Percentiles rank a stretch among this genome's conserved stretches.
Conservation (phyloP, 768 basidiomycete species). For the Macrolepiota fuliginosa region DNA sequence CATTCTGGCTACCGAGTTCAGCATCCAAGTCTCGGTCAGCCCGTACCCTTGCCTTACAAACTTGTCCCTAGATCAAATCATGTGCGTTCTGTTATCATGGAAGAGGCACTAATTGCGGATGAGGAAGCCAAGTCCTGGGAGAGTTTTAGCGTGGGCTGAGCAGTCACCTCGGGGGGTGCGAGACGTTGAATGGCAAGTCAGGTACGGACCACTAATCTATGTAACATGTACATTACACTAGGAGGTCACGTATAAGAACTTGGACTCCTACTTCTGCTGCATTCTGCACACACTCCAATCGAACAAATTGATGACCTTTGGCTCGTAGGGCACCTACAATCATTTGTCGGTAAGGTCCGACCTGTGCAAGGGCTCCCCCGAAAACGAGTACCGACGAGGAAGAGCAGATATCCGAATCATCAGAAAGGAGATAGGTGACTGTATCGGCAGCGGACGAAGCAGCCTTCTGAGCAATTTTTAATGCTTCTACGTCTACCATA, state of each 20-base stretch:
- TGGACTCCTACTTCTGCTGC: conserved; percentile 14
- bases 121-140: conserved; percentile 6
- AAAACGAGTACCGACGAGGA: conserved; percentile 19
- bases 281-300: conserved; percentile 19
- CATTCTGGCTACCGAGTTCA: not conserved
- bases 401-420: conserved; percentile 3
- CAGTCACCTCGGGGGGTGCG: not conserved
- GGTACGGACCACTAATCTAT: not conserved
- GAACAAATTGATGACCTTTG: conserved; percentile 16
- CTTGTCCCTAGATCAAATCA: conserved; percentile 4
- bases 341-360: conserved; percentile 16
- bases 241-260: conserved; percentile 3
- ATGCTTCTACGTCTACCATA: conserved; percentile 17
- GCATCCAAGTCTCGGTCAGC: not conserved
- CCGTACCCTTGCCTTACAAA: not conserved
- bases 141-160: not conserved
- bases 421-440: conserved; percentile 11
- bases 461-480: conserved; percentile 19
- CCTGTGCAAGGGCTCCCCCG: conserved; percentile 23
- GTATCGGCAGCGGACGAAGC: conserved; percentile 17
- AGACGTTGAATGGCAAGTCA: not conserved
- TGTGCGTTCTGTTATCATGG: not conserved
- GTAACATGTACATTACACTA: not conserved
- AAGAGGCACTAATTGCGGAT: conserved; percentile 1
- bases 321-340: conserved; percentile 14